Conservation (phyloP, 257 asterid species). For the Perilla frutescens region DNA sequence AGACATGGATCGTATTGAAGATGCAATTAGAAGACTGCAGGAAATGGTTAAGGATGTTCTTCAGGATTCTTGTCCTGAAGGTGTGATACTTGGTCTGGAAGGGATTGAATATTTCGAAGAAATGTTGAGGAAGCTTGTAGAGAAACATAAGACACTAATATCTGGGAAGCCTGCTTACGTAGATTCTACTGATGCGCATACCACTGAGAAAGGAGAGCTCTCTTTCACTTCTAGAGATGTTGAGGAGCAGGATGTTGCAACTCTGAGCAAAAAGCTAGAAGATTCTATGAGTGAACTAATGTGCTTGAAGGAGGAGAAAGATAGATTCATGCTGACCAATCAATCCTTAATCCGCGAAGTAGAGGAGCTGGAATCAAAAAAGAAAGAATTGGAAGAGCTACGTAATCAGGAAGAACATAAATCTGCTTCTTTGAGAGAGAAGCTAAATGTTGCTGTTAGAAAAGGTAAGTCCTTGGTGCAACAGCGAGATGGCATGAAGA, state of each 20-base stretch:
- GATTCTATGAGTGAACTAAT: conserved; percentile 48
- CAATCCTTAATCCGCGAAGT: conserved; percentile 59
- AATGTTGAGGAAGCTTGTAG: conserved; percentile 63
- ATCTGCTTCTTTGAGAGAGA: conserved; percentile 84
- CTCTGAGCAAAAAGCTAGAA: conserved; percentile 44
- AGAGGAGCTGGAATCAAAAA: conserved; percentile 61
- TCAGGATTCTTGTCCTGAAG: conserved; percentile 56
- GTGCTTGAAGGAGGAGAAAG: conserved; percentile 76
- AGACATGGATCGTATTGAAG: conserved; percentile 51
- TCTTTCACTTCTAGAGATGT: conserved; percentile 45
- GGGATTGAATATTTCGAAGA: conserved; percentile 61
- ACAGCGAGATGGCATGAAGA: conserved; percentile 86
- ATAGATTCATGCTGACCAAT: conserved; percentile 45
- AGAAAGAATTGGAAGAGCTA: conserved; percentile 68
- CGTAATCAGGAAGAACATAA: conserved; percentile 81
- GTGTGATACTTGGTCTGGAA: conserved; percentile 52
- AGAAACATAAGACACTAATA: conserved; percentile 54
- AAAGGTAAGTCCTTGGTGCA: conserved; percentile 95
- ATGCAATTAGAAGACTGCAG: conserved; percentile 61
- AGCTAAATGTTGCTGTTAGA: conserved; percentile 85
- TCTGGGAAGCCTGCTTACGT: conserved; percentile 42
- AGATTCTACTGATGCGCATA: conserved; percentile 51
- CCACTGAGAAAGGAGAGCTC: conserved; percentile 44
- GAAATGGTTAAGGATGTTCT: conserved; percentile 66
- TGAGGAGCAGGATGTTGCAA: conserved; percentile 51